These are phyloP conservation scores for Suhomyces atakaporum DNA, from an alignment of 1,139 yeast species.

Conservation along the genomic window DNA sequence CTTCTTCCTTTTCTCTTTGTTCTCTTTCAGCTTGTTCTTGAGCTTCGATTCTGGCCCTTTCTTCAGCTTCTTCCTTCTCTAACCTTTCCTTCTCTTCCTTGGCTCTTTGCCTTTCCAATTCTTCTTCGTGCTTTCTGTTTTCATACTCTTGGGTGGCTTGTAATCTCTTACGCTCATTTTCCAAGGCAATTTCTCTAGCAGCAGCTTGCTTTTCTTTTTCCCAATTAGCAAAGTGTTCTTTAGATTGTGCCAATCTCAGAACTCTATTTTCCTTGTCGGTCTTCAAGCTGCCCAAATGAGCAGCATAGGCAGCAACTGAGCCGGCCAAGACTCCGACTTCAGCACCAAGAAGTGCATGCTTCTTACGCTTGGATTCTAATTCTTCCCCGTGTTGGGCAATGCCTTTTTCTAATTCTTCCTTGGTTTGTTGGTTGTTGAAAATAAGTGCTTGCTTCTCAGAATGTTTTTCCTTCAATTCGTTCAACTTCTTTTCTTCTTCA, in stretches of 20 bases:
- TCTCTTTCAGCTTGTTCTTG: slow-evolving; percentile 23
- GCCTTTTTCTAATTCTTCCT: slow-evolving; percentile 44
- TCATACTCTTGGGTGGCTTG: slow-evolving; percentile 53
- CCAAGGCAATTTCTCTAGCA: slow-evolving; percentile 41
- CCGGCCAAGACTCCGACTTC: slow-evolving; percentile 50
- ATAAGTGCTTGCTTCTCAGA: slow-evolving; percentile 42
- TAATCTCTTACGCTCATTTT: slow-evolving; percentile 47
- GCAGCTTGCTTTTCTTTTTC: slow-evolving; percentile 42
- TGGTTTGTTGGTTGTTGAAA: slow-evolving; percentile 36
- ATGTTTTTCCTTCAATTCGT: slow-evolving; percentile 44
- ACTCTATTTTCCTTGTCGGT: slow-evolving; percentile 42
- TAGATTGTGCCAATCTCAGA: slow-evolving; percentile 45
- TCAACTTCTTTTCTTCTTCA: slow-evolving; percentile 42
- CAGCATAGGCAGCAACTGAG: slow-evolving; percentile 46
- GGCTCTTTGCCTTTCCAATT: slow-evolving; percentile 44
- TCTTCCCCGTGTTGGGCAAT: slow-evolving; percentile 37
- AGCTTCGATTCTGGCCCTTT: slow-evolving; percentile 23
- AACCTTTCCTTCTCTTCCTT: slow-evolving; percentile 37
- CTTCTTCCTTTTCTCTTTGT: slow-evolving; percentile 22
- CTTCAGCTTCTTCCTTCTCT: slow-evolving; percentile 33
- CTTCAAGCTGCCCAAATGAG: slow-evolving; percentile 43
- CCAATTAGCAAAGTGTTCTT: slow-evolving; percentile 44
- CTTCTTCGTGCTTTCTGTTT: slow-evolving; percentile 47
- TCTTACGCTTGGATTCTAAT: slow-evolving; percentile 37
- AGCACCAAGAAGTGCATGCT: slow-evolving; percentile 40